phyloP scores from a whole-genome alignment of 2,329 filamentous ascomycete species.

The Xylaria hypoxylon region DNA sequence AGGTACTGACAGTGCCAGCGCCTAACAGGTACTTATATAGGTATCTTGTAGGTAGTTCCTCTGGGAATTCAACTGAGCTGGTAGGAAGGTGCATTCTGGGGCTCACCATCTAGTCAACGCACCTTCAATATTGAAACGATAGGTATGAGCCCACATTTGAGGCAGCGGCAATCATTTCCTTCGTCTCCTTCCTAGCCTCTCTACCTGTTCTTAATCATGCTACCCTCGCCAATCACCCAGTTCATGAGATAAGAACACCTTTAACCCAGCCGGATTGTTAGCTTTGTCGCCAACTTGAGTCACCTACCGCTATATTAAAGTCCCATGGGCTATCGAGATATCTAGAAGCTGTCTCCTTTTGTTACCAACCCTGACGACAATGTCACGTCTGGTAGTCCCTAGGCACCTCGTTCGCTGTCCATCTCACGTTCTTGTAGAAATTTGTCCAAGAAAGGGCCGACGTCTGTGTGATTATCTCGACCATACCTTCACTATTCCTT shows the following conservation, averaged over 20 bases:
- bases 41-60: too few relatives aligned
- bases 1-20: too few relatives aligned
- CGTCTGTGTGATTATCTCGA: not conserved
- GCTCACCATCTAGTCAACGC: not conserved
- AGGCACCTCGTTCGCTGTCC: too few relatives aligned
- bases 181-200: too few relatives aligned
- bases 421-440: not conserved
- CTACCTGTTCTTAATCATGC: too few relatives aligned
- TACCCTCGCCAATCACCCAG: not conserved
- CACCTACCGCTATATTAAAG: not conserved
- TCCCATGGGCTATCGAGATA: not conserved
- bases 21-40: too few relatives aligned
- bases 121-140: not conserved
- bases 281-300: not conserved
- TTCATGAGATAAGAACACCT: too few relatives aligned
- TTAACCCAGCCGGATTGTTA: too few relatives aligned
- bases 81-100: slow-evolving; percentile 3
- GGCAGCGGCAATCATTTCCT: not conserved
- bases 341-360: not conserved
- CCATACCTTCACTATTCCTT: not conserved
- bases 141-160: not conserved
- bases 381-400: not conserved
- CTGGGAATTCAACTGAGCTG: not conserved
- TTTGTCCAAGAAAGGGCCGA: not conserved
- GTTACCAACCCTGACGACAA: not conserved